Evolutionary conservation across 2,329 filamentous ascomycete genomes (phyloP).

Genomic region (Penicillium sp.): DNA sequence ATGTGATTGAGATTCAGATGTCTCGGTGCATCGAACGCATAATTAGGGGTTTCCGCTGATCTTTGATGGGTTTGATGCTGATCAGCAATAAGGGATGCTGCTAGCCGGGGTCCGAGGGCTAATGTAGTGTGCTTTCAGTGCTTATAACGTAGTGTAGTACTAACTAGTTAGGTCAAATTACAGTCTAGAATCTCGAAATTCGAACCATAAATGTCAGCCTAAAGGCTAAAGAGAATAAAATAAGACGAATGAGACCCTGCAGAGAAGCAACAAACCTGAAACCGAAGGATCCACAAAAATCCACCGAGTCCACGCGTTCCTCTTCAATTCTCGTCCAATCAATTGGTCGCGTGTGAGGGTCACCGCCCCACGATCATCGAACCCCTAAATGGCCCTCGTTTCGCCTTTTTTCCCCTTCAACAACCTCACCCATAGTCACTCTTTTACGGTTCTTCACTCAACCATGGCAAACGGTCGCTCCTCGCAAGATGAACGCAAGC

Average conservation of each 20-base stretch:
- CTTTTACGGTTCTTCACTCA: constrained; percentile 16
- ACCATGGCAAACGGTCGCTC: constrained; percentile 25
- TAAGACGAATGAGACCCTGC: too few species aligned
- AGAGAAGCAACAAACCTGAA: constrained; percentile 8
- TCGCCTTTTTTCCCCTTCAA: constrained; percentile 13
- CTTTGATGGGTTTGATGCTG: neutral
- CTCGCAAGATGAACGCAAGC: constrained; percentile 26
- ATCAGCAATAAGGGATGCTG: neutral
- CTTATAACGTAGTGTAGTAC: too few species aligned
- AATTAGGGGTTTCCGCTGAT: neutral
- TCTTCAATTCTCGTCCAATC: constrained; percentile 2
- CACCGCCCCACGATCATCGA: constrained; percentile 16
- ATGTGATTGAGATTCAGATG: constrained; percentile 8
- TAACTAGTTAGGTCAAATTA: too few species aligned
- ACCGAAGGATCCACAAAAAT: neutral
- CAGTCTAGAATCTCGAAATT: neutral
- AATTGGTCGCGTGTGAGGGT: neutral
- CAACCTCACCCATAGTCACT: constrained; percentile 20
- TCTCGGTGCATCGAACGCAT: neutral
- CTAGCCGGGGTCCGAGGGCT: neutral
- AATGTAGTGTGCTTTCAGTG: neutral
- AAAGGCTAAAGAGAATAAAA: too few species aligned
- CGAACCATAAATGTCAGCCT: too few species aligned
- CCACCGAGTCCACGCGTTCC: constrained; percentile 9
- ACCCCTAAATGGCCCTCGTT: constrained; percentile 3